A percentile compares a stretch with the other conserved stretches of the same genome.
Evolutionary conservation across 2,329 filamentous ascomycete genomes (phyloP).

Genomic region (Sclerotinia spermophila): DNA sequence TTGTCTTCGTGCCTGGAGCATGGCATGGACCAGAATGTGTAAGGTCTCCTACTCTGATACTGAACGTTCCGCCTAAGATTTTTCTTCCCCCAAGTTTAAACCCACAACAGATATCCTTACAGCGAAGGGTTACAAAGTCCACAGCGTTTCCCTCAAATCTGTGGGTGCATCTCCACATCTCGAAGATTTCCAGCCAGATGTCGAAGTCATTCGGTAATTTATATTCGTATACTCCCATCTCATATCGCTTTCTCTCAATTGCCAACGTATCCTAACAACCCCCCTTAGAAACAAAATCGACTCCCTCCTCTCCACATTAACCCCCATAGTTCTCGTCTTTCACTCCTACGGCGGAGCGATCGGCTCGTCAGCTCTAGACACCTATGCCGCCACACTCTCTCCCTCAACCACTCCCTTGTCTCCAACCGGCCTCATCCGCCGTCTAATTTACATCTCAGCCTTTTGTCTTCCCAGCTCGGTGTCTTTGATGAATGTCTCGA

Average conservation of each 20-base stretch:
- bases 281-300: constrained; percentile 18
- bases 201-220: constrained; percentile 38
- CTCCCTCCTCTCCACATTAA: constrained; percentile 38
- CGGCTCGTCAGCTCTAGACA: constrained; percentile 37
- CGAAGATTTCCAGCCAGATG: constrained; percentile 35
- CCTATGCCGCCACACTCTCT: constrained; percentile 24
- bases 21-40: constrained; percentile 30
- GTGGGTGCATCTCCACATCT: constrained; percentile 23
- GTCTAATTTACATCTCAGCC: constrained; percentile 12
- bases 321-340: constrained; percentile 40
- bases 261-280: background rate
- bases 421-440: background rate
- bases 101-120: constrained; percentile 14
- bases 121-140: constrained; percentile 24
- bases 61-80: background rate
- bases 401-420: background rate
- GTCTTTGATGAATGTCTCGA: constrained; percentile 23
- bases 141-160: constrained; percentile 25
- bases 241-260: background rate
- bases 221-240: background rate
- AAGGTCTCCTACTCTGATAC: background rate
- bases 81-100: background rate
- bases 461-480: constrained; percentile 24
- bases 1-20: constrained; percentile 32
- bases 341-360: constrained; percentile 43